Conservation (phyloP, 371 early-diverging fungal species). For the Mortierella sp. region DNA sequence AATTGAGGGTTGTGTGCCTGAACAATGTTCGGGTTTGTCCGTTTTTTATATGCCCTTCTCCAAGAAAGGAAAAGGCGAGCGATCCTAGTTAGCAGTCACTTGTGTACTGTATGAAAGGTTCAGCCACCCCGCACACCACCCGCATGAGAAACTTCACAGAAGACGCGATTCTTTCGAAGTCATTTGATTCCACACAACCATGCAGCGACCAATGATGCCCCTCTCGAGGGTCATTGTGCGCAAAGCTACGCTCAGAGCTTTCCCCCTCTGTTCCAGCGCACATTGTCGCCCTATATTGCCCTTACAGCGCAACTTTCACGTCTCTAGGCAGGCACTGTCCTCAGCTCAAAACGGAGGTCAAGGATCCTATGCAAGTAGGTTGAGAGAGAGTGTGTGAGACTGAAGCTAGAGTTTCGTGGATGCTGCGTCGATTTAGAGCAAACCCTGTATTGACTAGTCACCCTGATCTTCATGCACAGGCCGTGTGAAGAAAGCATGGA, state of each 20-base stretch:
- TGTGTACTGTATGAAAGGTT: neutral
- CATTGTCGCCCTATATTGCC: slow-evolving; percentile 13
- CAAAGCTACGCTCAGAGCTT: neutral
- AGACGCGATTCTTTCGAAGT: too few species aligned
- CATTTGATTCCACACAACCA: neutral
- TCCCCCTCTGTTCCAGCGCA: slow-evolving; percentile 13
- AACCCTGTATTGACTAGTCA: too few species aligned
- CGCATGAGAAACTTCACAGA: too few species aligned
- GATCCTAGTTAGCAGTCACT: neutral
- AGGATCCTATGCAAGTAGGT: slow-evolving; percentile 37
- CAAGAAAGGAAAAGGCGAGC: neutral
- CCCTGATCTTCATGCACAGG: slow-evolving; percentile 15
- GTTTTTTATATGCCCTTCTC: neutral
- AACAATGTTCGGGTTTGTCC: slow-evolving; percentile 1
- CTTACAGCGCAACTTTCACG: slow-evolving; percentile 38
- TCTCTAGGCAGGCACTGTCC: slow-evolving; percentile 14
- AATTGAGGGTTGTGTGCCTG: slow-evolving; percentile 12
- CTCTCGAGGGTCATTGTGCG: slow-evolving; percentile 29
- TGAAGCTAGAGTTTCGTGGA: neutral
- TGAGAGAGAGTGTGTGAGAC: neutral
- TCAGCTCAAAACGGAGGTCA: slow-evolving; percentile 6
- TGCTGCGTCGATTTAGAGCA: too few species aligned
- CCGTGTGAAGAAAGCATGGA: slow-evolving; percentile 64
- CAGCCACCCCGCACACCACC: too few species aligned
- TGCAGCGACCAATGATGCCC: slow-evolving; percentile 24